These are phyloP conservation scores for Barnettozyma populi DNA, from an alignment of 805 yeast genomes.

Conservation along the genomic window DNA sequence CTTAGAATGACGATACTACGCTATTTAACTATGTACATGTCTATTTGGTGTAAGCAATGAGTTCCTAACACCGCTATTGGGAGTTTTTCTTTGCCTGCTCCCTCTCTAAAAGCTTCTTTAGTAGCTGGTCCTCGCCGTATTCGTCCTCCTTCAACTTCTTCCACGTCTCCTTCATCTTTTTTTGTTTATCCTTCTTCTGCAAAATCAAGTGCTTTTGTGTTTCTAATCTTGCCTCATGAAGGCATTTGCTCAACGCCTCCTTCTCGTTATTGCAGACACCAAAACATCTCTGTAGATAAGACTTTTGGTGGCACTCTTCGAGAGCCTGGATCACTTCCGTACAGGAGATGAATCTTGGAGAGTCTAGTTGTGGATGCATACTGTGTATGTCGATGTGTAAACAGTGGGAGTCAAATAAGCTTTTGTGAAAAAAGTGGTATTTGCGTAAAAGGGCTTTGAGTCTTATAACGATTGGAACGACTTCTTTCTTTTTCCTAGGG, in stretches of 20 bases:
- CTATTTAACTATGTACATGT: slow-evolving; percentile 2
- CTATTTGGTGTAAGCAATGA: not conserved
- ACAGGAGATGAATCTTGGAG: slow-evolving; percentile 53
- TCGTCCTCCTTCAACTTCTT: slow-evolving; percentile 67
- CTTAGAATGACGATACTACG: slow-evolving; percentile 5
- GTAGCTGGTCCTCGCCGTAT: slow-evolving; percentile 68
- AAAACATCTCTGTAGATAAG: slow-evolving; percentile 60
- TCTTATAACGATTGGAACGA: too few relatives aligned
- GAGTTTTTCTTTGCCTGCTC: slow-evolving; percentile 34
- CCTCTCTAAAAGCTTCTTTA: slow-evolving; percentile 58
- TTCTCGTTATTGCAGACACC: slow-evolving; percentile 85
- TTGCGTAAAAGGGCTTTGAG: too few relatives aligned
- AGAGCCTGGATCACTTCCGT: slow-evolving; percentile 78
- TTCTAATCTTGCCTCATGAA: slow-evolving; percentile 68
- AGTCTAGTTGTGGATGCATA: slow-evolving; percentile 53
- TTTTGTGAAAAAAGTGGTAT: too few relatives aligned
- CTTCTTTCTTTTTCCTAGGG: too few relatives aligned
- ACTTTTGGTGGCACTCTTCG: slow-evolving; percentile 79
- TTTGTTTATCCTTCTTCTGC: slow-evolving; percentile 52
- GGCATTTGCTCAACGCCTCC: slow-evolving; percentile 70
- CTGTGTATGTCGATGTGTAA: not conserved
- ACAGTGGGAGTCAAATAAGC: too few relatives aligned
- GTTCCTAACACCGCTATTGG: not conserved
- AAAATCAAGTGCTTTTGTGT: slow-evolving; percentile 49
- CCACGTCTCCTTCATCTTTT: slow-evolving; percentile 50